These are phyloP conservation scores for Pythium apleroticum DNA, from an alignment of 352 stramenopile genomes.

Conservation along the genomic window DNA sequence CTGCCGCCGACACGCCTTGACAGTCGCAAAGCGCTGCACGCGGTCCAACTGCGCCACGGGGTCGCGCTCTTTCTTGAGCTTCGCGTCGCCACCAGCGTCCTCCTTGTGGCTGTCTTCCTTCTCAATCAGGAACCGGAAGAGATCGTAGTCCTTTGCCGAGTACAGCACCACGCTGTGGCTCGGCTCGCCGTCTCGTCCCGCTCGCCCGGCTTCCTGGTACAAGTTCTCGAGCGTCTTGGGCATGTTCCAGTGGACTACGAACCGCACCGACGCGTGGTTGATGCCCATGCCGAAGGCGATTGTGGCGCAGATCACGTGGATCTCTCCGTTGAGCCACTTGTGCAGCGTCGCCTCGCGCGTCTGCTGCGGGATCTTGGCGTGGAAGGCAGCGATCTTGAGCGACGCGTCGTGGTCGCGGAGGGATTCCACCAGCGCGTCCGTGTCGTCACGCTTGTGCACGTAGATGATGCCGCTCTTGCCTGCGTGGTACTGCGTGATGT, in stretches of 20 bases:
- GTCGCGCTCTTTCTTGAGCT: slow-evolving; percentile 27
- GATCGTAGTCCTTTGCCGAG: slow-evolving; percentile 43
- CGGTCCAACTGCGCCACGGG: slow-evolving; percentile 34
- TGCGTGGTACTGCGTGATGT: slow-evolving; percentile 40
- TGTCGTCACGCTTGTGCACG: slow-evolving; percentile 56
- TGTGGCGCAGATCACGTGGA: slow-evolving; percentile 89
- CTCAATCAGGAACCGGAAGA: slow-evolving; percentile 48
- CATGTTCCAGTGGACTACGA: slow-evolving; percentile 89
- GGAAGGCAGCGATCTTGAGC: slow-evolving; percentile 45
- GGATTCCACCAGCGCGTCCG: slow-evolving; percentile 40
- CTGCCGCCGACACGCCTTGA: slow-evolving; percentile 54
- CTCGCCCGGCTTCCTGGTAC: slow-evolving; percentile 96
- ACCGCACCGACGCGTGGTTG: slow-evolving; percentile 88
- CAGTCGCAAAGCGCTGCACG: slow-evolving; percentile 45
- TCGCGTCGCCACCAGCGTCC: slow-evolving; percentile 9
- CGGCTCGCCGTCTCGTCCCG: slow-evolving; percentile 90
- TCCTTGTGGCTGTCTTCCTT: slow-evolving; percentile 27
- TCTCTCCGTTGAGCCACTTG: slow-evolving; percentile 42
- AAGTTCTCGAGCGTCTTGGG: slow-evolving; percentile 94
- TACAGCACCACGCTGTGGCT: slow-evolving; percentile 89
- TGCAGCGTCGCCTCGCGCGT: slow-evolving; percentile 44
- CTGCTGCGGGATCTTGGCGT: slow-evolving; percentile 46
- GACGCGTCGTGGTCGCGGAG: slow-evolving; percentile 30
- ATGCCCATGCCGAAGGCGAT: slow-evolving; percentile 95
- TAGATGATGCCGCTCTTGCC: slow-evolving; percentile 45